Percentiles rank a stretch among this genome's conserved stretches.
Conservation (phyloP, 2,329 filamentous ascomycete genomes). For the Ilyonectria robusta region DNA sequence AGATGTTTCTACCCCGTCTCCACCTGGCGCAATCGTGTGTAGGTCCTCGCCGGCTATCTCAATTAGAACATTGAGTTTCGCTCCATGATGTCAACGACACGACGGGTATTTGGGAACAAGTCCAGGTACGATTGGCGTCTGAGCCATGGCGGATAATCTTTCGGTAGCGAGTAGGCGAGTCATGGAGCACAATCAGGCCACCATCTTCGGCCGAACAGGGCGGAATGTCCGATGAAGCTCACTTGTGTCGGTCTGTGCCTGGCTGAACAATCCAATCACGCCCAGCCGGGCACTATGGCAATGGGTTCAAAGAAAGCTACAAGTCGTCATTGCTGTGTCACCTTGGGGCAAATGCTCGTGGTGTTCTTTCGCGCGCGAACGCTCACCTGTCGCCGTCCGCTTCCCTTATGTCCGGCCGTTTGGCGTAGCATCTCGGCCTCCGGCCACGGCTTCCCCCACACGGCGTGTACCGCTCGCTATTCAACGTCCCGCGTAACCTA, state of each 20-base stretch:
- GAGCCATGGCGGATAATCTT: background rate
- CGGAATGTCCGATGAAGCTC: background rate
- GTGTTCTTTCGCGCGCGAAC: background rate
- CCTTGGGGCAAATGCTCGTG: background rate
- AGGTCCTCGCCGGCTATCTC: background rate
- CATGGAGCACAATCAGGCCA: background rate
- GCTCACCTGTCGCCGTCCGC: background rate
- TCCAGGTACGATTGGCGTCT: background rate
- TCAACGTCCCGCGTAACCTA: constrained; percentile 10
- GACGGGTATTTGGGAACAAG: background rate
- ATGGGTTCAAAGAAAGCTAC: background rate
- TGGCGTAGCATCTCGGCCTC: background rate
- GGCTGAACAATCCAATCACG: no score
- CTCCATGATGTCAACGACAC: background rate
- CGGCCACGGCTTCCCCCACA: background rate
- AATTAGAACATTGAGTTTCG: background rate
- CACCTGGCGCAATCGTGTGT: background rate
- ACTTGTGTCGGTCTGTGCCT: no score
- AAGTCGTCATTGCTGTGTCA: background rate
- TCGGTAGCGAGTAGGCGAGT: background rate
- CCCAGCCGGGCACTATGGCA: background rate
- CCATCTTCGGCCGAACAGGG: background rate
- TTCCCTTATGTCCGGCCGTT: background rate
- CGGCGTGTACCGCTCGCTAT: background rate
- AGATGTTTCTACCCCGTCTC: background rate